phyloP scores from a whole-genome alignment of 2,329 filamentous ascomycete species.

The Chaetomium globosum region DNA sequence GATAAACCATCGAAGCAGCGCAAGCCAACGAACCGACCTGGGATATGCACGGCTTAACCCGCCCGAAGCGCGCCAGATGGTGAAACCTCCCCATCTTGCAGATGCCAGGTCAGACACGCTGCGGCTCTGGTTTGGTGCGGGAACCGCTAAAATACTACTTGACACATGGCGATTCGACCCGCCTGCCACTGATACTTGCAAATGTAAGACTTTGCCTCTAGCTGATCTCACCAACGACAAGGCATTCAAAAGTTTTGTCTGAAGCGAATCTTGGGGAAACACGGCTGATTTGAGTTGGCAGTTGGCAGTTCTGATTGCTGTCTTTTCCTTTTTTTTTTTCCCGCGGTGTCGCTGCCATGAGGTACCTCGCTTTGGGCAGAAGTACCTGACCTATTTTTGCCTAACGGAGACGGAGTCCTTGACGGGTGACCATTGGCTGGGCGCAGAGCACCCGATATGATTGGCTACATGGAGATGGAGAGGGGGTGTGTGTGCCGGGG shows the following conservation, averaged over 20 bases:
- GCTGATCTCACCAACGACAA: neutral
- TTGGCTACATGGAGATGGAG: slow-evolving; percentile 9
- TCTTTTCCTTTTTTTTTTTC: neutral
- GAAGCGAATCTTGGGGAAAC: slow-evolving; percentile 1
- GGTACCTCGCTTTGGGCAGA: slow-evolving; percentile 34
- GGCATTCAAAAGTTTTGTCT: neutral
- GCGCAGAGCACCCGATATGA: neutral
- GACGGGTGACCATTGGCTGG: slow-evolving; percentile 32
- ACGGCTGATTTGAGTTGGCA: neutral
- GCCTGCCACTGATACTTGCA: neutral
- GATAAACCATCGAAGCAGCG: slow-evolving; percentile 17
- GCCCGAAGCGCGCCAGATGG: slow-evolving; percentile 26
- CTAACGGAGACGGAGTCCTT: slow-evolving; percentile 24
- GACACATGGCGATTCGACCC: slow-evolving; percentile 9
- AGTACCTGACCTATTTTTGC: slow-evolving; percentile 36
- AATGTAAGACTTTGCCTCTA: neutral
- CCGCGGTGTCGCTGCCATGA: slow-evolving; percentile 7
- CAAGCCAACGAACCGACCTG: slow-evolving; percentile 9
- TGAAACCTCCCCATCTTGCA: slow-evolving; percentile 6
- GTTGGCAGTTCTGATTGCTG: slow-evolving; percentile 10
- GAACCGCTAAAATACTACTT: neutral
- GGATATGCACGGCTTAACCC: slow-evolving; percentile 19
- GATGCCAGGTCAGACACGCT: slow-evolving; percentile 5
- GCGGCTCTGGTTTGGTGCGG: neutral
- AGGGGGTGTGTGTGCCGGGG: slow-evolving; percentile 24